phyloP scores from a whole-genome alignment of 768 basidiomycete species.

The Suillus placidus region DNA sequence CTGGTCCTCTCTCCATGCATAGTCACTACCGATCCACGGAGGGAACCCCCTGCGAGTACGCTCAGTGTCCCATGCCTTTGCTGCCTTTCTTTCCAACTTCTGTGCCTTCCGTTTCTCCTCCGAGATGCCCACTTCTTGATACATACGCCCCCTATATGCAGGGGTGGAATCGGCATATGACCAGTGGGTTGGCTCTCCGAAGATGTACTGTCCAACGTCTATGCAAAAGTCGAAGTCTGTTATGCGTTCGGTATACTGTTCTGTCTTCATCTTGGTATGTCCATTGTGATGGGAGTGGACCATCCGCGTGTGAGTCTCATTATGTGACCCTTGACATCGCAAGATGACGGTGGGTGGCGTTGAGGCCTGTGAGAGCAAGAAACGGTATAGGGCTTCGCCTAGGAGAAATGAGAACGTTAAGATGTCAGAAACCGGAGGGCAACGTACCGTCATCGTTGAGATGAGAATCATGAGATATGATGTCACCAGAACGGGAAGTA shows the following conservation, averaged over 20 bases:
- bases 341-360: slow-evolving; percentile 48
- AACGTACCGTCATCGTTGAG: slow-evolving; percentile 63
- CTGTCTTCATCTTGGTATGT: slow-evolving; percentile 38
- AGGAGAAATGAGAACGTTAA: slow-evolving; percentile 12
- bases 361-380: slow-evolving; percentile 60
- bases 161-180: slow-evolving; percentile 64
- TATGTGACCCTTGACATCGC: slow-evolving; percentile 57
- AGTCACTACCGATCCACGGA: slow-evolving; percentile 46
- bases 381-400: slow-evolving; percentile 77
- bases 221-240: slow-evolving; percentile 74
- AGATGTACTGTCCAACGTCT: slow-evolving; percentile 48
- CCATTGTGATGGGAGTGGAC: slow-evolving; percentile 43
- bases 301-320: slow-evolving; percentile 52
- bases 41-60: slow-evolving; percentile 52
- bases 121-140: slow-evolving; percentile 52
- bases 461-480: slow-evolving; percentile 72
- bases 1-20: slow-evolving; percentile 37
- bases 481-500: slow-evolving; percentile 45
- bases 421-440: neutral
- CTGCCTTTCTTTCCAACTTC: slow-evolving; percentile 44
- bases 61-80: slow-evolving; percentile 47
- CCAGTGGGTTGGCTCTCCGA: slow-evolving; percentile 53
- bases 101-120: slow-evolving; percentile 43
- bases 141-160: slow-evolving; percentile 66
- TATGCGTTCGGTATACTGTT: slow-evolving; percentile 60